Evolutionary conservation across 1,284 basidiomycete species (phyloP).

Genomic region (Takashimella tepidaria): DNA sequence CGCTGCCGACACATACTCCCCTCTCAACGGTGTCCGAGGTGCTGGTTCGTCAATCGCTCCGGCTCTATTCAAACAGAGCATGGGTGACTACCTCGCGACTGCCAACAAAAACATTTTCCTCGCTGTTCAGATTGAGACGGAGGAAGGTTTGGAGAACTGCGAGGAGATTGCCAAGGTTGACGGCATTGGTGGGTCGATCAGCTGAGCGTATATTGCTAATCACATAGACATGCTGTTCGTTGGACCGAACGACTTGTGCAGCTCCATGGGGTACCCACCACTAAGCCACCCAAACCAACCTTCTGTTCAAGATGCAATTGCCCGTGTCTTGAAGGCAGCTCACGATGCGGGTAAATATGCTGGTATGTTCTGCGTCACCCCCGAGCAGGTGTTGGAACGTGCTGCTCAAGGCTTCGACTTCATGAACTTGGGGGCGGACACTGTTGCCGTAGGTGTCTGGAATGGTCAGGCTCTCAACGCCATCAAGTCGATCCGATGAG

Average conservation of each 20-base stretch:
- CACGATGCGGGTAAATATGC: constrained; percentile 34
- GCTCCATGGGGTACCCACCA: constrained; percentile 28
- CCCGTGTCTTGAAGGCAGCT: constrained; percentile 27
- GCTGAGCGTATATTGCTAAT: background rate
- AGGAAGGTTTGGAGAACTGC: constrained; percentile 35
- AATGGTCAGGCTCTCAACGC: constrained; percentile 11
- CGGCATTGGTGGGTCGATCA: constrained; percentile 20
- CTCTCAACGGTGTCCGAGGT: constrained; percentile 33
- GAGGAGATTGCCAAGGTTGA: constrained; percentile 37
- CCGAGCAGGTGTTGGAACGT: constrained; percentile 22
- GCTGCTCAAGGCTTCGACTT: constrained; percentile 32
- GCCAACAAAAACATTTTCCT: constrained; percentile 36
- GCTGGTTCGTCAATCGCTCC: constrained; percentile 37
- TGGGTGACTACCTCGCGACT: constrained; percentile 29
- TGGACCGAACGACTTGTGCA: constrained; percentile 39
- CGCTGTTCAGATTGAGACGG: constrained; percentile 40
- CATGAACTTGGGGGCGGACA: constrained; percentile 33
- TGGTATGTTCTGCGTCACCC: constrained; percentile 28
- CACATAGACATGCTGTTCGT: constrained; percentile 32
- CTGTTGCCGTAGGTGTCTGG: constrained; percentile 14
- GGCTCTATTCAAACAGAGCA: constrained; percentile 29
- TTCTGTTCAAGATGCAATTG: constrained; percentile 34
- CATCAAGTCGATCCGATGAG: constrained; percentile 7
- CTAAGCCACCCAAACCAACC: constrained; percentile 26
- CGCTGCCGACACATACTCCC: constrained; percentile 22